Evolutionary conservation across 2,329 filamentous ascomycete species (phyloP).

Genomic region (Aspergillus fijiensis): DNA sequence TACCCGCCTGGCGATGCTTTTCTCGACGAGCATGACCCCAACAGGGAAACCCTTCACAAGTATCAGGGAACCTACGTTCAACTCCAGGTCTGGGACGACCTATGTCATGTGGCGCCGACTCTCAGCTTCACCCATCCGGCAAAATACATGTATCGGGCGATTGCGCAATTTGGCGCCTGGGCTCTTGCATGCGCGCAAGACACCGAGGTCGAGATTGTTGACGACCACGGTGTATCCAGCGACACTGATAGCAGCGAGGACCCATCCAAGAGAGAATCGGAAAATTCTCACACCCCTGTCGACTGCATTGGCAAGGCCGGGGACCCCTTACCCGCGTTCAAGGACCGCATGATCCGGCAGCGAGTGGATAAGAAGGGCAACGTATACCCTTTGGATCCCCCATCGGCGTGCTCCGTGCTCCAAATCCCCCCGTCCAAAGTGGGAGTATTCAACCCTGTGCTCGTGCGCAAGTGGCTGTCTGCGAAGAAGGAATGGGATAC

Average conservation of each 20-base stretch:
- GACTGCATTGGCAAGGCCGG: slow-evolving; percentile 77
- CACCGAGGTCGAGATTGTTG: slow-evolving; percentile 73
- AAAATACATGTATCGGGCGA: slow-evolving; percentile 90
- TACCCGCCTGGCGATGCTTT: slow-evolving; percentile 69
- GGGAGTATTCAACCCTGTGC: slow-evolving; percentile 75
- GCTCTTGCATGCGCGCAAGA: slow-evolving; percentile 79
- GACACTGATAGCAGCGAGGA: slow-evolving; percentile 21
- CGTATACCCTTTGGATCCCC: slow-evolving; percentile 65
- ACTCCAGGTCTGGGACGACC: slow-evolving; percentile 91
- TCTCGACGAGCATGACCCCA: slow-evolving; percentile 62
- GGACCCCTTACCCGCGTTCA: slow-evolving; percentile 76
- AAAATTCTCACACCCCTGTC: slow-evolving; percentile 16
- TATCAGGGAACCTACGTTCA: slow-evolving; percentile 88
- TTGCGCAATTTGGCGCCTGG: slow-evolving; percentile 94
- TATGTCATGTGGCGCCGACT: slow-evolving; percentile 89
- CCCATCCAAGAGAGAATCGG: slow-evolving; percentile 8
- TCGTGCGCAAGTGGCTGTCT: slow-evolving; percentile 79
- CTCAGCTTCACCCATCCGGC: slow-evolving; percentile 95
- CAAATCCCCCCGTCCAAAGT: slow-evolving; percentile 64
- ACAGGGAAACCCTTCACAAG: slow-evolving; percentile 54
- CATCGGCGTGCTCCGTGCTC: slow-evolving; percentile 65
- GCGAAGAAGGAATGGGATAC: slow-evolving; percentile 72
- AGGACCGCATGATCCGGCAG: slow-evolving; percentile 88
- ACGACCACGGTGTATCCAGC: slow-evolving; percentile 72
- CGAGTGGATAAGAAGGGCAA: slow-evolving; percentile 75